These are phyloP conservation scores for Cladosporium sp. DNA, from an alignment of 2,329 filamentous ascomycete species.

Conservation along the genomic window DNA sequence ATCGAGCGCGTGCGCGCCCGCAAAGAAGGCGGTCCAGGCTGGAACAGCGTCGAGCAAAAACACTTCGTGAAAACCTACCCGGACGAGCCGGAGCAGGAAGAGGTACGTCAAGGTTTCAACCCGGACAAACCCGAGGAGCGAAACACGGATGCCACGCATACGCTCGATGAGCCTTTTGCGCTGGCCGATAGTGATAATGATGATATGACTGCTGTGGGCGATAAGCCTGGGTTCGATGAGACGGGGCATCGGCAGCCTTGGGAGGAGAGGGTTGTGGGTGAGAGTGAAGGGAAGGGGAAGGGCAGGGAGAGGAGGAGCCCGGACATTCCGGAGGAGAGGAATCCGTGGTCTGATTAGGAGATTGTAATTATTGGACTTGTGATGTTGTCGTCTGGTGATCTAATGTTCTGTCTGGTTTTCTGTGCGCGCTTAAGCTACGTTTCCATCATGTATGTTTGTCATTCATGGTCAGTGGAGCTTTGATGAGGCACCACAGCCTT, in stretches of 20 bases:
- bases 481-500: no score
- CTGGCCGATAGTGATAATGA: conserved; percentile 39
- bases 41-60: conserved; percentile 54
- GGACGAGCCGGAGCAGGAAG: conserved; percentile 45
- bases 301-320: conserved; percentile 4
- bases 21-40: conserved; percentile 58
- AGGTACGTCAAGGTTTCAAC: conserved; percentile 53
- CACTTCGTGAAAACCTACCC: conserved; percentile 53
- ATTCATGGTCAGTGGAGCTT: no score
- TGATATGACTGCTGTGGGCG: conserved; percentile 18
- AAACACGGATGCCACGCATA: conserved; percentile 41
- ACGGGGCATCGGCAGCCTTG: conserved; percentile 27
- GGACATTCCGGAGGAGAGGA: conserved; percentile 9
- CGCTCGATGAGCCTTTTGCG: conserved; percentile 41
- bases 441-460: no score
- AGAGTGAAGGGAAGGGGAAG: neutral
- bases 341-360: conserved; percentile 11
- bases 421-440: no score
- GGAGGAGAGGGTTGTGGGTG: conserved; percentile 18
- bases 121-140: conserved; percentile 43
- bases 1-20: conserved; percentile 58
- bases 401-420: no score
- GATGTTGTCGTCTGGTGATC: no score
- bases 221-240: conserved; percentile 23
- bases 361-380: no score